Evolutionary conservation across 2,329 filamentous ascomycete genomes (phyloP).

Genomic region (Penicillium fuscoglaucum): DNA sequence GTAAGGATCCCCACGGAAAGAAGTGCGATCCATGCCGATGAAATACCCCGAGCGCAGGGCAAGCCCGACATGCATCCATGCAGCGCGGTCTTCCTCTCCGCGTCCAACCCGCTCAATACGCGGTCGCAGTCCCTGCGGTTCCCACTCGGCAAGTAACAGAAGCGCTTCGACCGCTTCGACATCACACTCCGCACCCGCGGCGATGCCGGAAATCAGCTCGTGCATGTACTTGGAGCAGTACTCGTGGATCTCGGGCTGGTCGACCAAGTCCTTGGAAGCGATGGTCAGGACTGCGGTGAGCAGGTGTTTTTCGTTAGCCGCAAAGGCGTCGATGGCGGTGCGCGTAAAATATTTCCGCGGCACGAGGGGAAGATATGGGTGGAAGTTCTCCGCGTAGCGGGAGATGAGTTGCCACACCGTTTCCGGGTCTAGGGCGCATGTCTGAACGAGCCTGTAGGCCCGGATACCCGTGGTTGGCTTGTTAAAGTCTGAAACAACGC

Average conservation of each 20-base stretch:
- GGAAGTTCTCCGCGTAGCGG: conserved; percentile 65
- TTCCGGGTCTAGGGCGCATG: conserved; percentile 49
- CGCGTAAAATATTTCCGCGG: conserved; percentile 60
- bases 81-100: conserved; percentile 71
- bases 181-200: conserved; percentile 65
- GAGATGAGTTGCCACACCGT: conserved; percentile 55
- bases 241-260: conserved; percentile 63
- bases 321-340: conserved; percentile 55
- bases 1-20: conserved; percentile 61
- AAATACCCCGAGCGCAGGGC: conserved; percentile 70
- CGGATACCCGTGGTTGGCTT: conserved; percentile 36
- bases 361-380: conserved; percentile 69
- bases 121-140: conserved; percentile 63
- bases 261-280: conserved; percentile 67
- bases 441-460: conserved; percentile 46
- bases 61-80: conserved; percentile 75
- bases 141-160: conserved; percentile 71
- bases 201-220: conserved; percentile 64
- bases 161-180: conserved; percentile 72
- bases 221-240: conserved; percentile 71
- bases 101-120: conserved; percentile 64
- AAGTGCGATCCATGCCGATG: conserved; percentile 67
- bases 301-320: conserved; percentile 64
- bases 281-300: conserved; percentile 70
- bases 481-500: conserved; percentile 30